Percentiles rank a stretch among this genome's conserved stretches.
Evolutionary conservation across 2,329 filamentous ascomycete genomes (phyloP).

Genomic region (Verticillium longisporum): DNA sequence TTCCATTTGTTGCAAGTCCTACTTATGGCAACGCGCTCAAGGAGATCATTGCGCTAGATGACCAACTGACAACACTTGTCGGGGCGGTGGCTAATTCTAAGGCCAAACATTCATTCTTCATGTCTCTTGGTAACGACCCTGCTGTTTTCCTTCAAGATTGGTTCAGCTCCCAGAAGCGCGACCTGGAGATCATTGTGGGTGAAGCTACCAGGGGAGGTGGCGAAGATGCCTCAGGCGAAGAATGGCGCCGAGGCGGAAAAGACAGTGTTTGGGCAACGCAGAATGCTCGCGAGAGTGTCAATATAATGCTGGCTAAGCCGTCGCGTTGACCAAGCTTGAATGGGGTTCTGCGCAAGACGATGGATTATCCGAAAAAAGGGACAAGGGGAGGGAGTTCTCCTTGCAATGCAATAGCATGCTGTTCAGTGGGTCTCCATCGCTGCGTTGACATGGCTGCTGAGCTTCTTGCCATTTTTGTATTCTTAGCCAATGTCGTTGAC

Average conservation of each 20-base stretch:
- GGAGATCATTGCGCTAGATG: slow-evolving; percentile 71
- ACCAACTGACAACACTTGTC: slow-evolving; percentile 75
- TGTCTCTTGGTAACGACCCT: slow-evolving; percentile 71
- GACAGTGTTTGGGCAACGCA: slow-evolving; percentile 50
- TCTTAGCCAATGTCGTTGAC: no score
- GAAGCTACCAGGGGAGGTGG: slow-evolving; percentile 63
- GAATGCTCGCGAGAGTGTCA: slow-evolving; percentile 57
- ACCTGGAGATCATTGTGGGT: slow-evolving; percentile 81
- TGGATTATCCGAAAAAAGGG: no score
- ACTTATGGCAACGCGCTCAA: slow-evolving; percentile 66
- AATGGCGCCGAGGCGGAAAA: slow-evolving; percentile 59
- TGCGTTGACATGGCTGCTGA: no score
- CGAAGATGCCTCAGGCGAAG: slow-evolving; percentile 50
- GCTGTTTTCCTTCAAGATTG: slow-evolving; percentile 79
- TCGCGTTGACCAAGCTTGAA: neutral
- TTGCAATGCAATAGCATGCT: no score
- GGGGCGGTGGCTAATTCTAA: slow-evolving; percentile 81
- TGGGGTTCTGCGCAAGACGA: neutral
- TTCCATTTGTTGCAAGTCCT: slow-evolving; percentile 60
- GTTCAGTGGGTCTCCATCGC: no score
- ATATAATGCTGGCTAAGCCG: slow-evolving; percentile 47
- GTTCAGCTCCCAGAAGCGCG: slow-evolving; percentile 85
- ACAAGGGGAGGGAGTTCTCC: no score
- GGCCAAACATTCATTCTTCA: slow-evolving; percentile 85
- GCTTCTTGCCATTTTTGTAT: no score